Evolutionary conservation across 768 basidiomycete genomes (phyloP), one percentile per base, ranked within the genome.

Genomic region (Russula griseocarnosa): DNA sequence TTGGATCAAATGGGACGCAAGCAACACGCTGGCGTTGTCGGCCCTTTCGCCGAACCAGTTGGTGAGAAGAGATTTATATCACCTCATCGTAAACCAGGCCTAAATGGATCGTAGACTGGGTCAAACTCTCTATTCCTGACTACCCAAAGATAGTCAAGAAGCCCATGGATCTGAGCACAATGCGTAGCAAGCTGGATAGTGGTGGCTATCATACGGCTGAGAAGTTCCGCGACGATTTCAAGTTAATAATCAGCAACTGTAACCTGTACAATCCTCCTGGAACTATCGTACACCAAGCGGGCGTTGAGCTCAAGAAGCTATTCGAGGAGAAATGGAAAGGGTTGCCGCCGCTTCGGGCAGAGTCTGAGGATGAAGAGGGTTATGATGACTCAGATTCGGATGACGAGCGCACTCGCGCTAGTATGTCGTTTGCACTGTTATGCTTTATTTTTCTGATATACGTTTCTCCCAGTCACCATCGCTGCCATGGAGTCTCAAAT

Each of bases 101-200:
- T 13, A 63, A 60, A 30, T 62, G 40, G 49, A 52, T 61, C 34
- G 20, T 66, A 94, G 94, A 97, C 73, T 86, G 86, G 76, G 77
- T 86, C 49, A 85, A 83, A 70, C 80, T 94, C 68, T 83, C 87
- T 38, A 82, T 98, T 53, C 96, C 95, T 0, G 79, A 82, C 22
- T 99, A 99, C 74, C 85, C 86, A 3, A 90, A 87, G 75, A 76
- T 96, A 69, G 81, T 99, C 73, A 96, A 94, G 80, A 86, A 85
- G 70, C 97, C 97, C 4, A 98, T 99, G 92, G 97, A 99, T 74
- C 73, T 99, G 63, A 82, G 85, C 13, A 94, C 92, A 10, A 94
- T 99, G 80, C 85, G 86, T 69, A 83, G 78, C 73, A 96, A 94
- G 75, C 80, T 99, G 54, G 90, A 94, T 47, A 79, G 78, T 38